A percentile compares a stretch with the other conserved stretches of the same genome.
Conservation (phyloP, 106 monocot species). For the Allium fistulosum region DNA sequence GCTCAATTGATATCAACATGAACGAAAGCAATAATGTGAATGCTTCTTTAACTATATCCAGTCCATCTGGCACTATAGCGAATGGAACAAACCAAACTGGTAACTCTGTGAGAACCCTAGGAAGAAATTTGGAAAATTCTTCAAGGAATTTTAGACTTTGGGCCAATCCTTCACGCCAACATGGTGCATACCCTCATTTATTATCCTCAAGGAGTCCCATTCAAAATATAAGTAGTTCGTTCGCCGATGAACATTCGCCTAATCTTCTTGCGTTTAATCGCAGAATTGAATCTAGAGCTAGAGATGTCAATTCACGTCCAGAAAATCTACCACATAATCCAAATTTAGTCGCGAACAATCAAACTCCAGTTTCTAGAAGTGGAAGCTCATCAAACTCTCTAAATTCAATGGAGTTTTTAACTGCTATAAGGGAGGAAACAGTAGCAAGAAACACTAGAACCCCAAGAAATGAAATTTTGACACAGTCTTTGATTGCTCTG, state of each 20-base stretch:
- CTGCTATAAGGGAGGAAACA: conserved; percentile 19
- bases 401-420: conserved; percentile 21
- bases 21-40: conserved; percentile 21
- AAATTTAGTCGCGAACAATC: conserved; percentile 4
- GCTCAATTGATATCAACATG: conserved; percentile 15
- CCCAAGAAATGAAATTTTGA: conserved; percentile 10
- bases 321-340: background rate
- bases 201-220: conserved; percentile 23
- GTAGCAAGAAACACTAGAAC: conserved; percentile 9
- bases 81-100: conserved; percentile 10
- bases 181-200: conserved; percentile 26
- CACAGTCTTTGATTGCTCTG: conserved; percentile 12
- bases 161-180: conserved; percentile 24
- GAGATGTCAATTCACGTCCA: no score
- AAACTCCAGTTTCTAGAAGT: conserved; percentile 21
- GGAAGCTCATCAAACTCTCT: conserved; percentile 25
- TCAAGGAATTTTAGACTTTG: conserved; percentile 50
- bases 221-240: conserved; percentile 26
- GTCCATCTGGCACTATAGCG: conserved; percentile 12
- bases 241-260: conserved; percentile 27
- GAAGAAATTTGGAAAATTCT: conserved; percentile 30
- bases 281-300: conserved; percentile 18
- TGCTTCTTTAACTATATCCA: conserved; percentile 20
- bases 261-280: conserved; percentile 20
- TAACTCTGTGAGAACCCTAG: conserved; percentile 13